Base-by-base conservation (phyloP, 2,329 filamentous ascomycete genomes). In the Diaporthe eres region DNA sequence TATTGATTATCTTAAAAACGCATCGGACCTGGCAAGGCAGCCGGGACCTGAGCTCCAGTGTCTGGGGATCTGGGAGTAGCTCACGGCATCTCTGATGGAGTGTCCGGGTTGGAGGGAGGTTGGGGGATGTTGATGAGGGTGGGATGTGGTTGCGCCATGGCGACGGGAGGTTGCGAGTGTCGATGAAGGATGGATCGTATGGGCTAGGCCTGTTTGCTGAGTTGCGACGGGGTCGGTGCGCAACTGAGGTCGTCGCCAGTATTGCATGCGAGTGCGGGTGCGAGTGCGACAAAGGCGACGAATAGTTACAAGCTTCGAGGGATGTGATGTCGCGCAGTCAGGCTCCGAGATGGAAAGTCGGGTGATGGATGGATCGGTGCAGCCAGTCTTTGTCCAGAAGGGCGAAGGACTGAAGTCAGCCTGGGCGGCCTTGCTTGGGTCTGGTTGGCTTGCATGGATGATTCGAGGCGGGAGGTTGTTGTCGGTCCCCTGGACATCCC, bases 71-170 rank as follows among this genome's bases (percentile, higher is more conserved):
- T 73, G 67, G 65, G 57, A 58, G 22, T 51, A 47, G 88, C 94
- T 87, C 90, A 98, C 94, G 96, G 96, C 86, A 94, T 93, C 81
- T 98, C 96, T 72, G 94, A 96, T 44, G 95, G 96, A 31, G 95
- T 98, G 78, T 95, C 94, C 73, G 94, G 93, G 78, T 95, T 94
- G 49, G 95, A 96, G 28, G 93, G 92, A 75, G 94, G 93, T 77
- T 94, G 94, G 60, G 95, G 95, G 76, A 98, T 90, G 83, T 96
- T 95, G 88, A 96, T 96, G 77, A 96, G 86, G 76, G 93, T 96
- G 31, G 93, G 93, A 78, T 85, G 85, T 71, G 82, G 78, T 76
- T 83, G 81, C 71, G 80, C 80, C 80, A 82, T 82, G 70, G 60
- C 81, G 77, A 58, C 53, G 34, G 63, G n/a, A 55, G 31, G 49